Evolutionary conservation across 768 basidiomycete species (phyloP).

Genomic region (Amanita rimosa): DNA sequence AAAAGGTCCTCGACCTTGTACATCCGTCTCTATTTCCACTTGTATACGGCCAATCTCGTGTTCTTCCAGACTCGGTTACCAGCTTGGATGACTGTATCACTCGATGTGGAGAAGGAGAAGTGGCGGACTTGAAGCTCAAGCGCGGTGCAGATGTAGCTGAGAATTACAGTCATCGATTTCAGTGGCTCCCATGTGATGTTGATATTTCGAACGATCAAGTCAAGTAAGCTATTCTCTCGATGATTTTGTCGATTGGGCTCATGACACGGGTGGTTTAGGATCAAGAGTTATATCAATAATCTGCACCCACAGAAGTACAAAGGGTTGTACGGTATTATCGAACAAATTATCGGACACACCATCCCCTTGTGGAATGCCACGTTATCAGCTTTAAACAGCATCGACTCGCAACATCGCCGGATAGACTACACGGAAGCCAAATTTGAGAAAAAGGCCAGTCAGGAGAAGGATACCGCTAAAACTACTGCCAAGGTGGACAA

Average conservation of each 20-base stretch:
- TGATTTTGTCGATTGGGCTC: too few species aligned
- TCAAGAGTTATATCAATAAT: too few species aligned
- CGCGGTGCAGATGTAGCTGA: neutral
- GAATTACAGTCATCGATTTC: neutral
- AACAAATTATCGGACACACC: neutral
- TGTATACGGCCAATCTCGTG: neutral
- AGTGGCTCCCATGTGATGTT: conserved; percentile 4
- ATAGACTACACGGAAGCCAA: too few species aligned
- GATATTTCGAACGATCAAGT: neutral
- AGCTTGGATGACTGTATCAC: conserved; percentile 1
- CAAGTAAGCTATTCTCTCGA: too few species aligned
- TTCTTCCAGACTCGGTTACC: neutral
- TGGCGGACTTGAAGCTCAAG: neutral
- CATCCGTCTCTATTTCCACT: conserved; percentile 5
- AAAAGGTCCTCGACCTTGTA: conserved; percentile 4
- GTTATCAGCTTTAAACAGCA: too few species aligned
- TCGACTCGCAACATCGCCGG: too few species aligned
- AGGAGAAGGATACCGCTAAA: too few species aligned
- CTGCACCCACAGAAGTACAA: too few species aligned
- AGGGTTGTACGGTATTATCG: too few species aligned
- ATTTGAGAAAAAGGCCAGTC: too few species aligned
- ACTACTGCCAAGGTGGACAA: too few species aligned
- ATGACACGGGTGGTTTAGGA: too few species aligned
- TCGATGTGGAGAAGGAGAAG: conserved; percentile 1
- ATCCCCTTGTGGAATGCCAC: neutral